Base-by-base conservation (phyloP, 768 basidiomycete genomes). In the Tylopilus sp. region DNA sequence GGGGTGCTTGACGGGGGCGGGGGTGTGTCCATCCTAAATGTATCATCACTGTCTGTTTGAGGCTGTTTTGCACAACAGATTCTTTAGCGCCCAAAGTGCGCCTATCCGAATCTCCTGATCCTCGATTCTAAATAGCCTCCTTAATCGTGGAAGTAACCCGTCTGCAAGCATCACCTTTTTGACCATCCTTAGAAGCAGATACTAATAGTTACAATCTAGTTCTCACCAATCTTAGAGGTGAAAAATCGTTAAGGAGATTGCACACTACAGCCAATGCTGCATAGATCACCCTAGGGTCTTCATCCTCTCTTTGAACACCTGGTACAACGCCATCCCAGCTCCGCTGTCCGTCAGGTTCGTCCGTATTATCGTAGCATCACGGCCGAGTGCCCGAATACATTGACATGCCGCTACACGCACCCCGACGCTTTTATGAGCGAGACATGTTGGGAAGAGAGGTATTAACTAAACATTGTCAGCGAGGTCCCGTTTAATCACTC, bases 371-470 rank as follows among this genome's bases (percentile, higher is more conserved):
- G 84, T 80, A 3, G 95, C 85, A 9, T 85, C 85, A 22, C 96
- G 80, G 36, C 84, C 84, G 34, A 98, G 75, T 0, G 89, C 87
- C 16, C 94, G 76, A 1, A 92, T 78, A 58, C 87, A 88, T 60
- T 96, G 94, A 62, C 91, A 93, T 0, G 90, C 89, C 0, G 90
- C 91, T 41, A 89, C 90, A 7, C 93, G 82, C 4, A 95, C 86
- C 1, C 89, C 90, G 16, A 84, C 74, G 51, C 86, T 80, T 0
- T 75, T 78, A 49, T 90, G 85, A 0, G 75, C 57, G 9, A 94
- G 76, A 13, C 80, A 79, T 2, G 67, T 62, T 52, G 81, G 76
- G 29, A 92, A 67, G 24, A 78, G 68, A 6, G 80, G 78, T 24
- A 88, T 61, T 43, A 92, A 70, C 3, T 73, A 73, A 12, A 80